Conservation (phyloP, 179 eudicot genomes). For the Sideroxylon spinosum region DNA sequence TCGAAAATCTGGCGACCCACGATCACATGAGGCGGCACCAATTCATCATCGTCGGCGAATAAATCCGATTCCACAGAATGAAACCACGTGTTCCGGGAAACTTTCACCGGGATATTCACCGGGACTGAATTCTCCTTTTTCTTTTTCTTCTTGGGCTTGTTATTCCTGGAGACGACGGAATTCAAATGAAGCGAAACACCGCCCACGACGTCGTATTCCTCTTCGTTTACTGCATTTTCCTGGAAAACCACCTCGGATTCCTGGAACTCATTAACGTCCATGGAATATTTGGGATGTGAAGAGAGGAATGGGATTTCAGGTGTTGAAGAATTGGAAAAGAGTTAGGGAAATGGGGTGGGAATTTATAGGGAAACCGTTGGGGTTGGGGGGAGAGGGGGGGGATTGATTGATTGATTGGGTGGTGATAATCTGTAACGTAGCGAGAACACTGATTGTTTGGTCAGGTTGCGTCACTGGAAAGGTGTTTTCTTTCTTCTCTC, state of each 20-base stretch:
- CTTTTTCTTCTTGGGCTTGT: conserved; percentile 19
- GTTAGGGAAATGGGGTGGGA: neutral
- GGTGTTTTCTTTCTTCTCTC: neutral
- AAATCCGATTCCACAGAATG: conserved; percentile 17
- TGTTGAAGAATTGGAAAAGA: conserved; percentile 13
- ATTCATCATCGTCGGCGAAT: conserved; percentile 22
- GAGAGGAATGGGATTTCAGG: too few relatives aligned
- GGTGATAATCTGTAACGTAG: conserved; percentile 17
- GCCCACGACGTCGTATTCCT: neutral
- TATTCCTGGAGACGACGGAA: neutral
- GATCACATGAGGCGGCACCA: conserved; percentile 48
- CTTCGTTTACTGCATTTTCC: conserved; percentile 11
- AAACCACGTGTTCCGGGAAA: conserved; percentile 16
- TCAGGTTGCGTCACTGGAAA: conserved; percentile 16
- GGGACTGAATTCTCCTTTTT: conserved; percentile 24
- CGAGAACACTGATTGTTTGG: conserved; percentile 19
- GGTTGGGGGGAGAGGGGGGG: too few relatives aligned
- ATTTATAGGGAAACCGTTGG: conserved; percentile 26
- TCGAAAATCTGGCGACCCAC: conserved; percentile 32
- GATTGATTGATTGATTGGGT: neutral
- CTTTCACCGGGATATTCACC: conserved; percentile 29
- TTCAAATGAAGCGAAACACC: neutral
- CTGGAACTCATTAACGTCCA: conserved; percentile 48
- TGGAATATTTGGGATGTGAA: neutral
- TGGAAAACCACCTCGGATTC: conserved; percentile 48